A percentile compares a stretch with the other conserved stretches of the same genome.
Evolutionary conservation across 2,329 filamentous ascomycete genomes (phyloP).

Genomic region (Waltergamsia citrina): DNA sequence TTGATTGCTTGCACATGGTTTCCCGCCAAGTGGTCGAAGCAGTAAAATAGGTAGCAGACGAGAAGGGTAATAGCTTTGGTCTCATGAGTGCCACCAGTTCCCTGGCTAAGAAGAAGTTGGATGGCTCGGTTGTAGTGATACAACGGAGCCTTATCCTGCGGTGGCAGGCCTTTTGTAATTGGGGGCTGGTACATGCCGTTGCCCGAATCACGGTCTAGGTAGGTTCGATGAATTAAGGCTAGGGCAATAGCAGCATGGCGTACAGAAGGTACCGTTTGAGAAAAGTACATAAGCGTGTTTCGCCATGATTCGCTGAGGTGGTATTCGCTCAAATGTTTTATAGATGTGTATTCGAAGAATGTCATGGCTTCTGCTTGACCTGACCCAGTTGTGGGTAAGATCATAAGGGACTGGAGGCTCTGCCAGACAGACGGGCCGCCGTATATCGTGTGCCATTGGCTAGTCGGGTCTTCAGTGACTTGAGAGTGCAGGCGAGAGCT

Average conservation of each 20-base stretch:
- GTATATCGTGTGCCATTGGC: neutral
- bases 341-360: constrained; percentile 18
- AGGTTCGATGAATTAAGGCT: constrained; percentile 15
- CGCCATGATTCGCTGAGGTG: constrained; percentile 19
- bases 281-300: constrained; percentile 22
- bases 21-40: constrained; percentile 24
- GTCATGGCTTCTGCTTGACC: constrained; percentile 14
- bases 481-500: neutral
- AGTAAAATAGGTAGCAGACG: constrained; percentile 27
- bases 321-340: constrained; percentile 18
- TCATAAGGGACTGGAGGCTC: constrained; percentile 11
- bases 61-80: constrained; percentile 21
- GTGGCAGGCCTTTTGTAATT: constrained; percentile 1
- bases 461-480: neutral
- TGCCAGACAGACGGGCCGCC: constrained; percentile 5
- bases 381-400: constrained; percentile 10
- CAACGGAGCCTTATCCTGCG: constrained; percentile 13
- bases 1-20: constrained; percentile 21
- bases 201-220: constrained; percentile 10
- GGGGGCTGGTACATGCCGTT: neutral
- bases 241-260: constrained; percentile 22
- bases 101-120: constrained; percentile 15
- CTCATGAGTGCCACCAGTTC: constrained; percentile 10
- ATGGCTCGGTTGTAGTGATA: constrained; percentile 19
- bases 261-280: constrained; percentile 21